Conservation (phyloP, 805 yeast species). For the Nakazawaea holstii region DNA sequence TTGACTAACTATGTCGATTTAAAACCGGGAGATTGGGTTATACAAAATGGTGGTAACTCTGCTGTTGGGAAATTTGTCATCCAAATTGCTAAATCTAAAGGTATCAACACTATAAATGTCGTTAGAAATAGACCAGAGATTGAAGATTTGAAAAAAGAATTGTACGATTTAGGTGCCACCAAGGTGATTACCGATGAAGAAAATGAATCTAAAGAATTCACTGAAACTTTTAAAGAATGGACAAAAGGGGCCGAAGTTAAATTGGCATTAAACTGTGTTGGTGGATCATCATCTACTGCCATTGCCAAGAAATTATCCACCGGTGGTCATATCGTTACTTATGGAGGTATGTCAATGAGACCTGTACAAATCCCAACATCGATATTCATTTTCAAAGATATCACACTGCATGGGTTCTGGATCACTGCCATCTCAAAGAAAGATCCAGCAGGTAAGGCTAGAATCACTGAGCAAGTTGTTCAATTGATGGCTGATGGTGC, state of each 20-base stretch:
- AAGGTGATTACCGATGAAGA: constrained; percentile 87
- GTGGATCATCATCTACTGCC: constrained; percentile 80
- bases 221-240: constrained; percentile 51
- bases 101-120: constrained; percentile 79
- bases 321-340: constrained; percentile 78
- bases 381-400: constrained; percentile 81
- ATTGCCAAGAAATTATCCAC: constrained; percentile 76
- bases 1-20: constrained; percentile 62
- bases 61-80: constrained; percentile 91
- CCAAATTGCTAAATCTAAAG: constrained; percentile 76
- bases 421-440: constrained; percentile 61
- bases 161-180: constrained; percentile 74
- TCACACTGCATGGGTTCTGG: constrained; percentile 91
- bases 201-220: constrained; percentile 63
- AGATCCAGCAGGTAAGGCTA: constrained; percentile 55
- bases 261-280: constrained; percentile 87
- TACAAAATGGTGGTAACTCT: constrained; percentile 95
- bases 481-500: constrained; percentile 55
- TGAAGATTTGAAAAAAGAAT: constrained; percentile 47
- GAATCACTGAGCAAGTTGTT: constrained; percentile 50
- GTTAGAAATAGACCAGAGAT: constrained; percentile 82
- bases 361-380: constrained; percentile 92
- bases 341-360: constrained; percentile 97
- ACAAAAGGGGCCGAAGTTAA: constrained; percentile 49
- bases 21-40: constrained; percentile 78